Conservation (phyloP, 2,329 filamentous ascomycete genomes). For the Epichloe hybrida region DNA sequence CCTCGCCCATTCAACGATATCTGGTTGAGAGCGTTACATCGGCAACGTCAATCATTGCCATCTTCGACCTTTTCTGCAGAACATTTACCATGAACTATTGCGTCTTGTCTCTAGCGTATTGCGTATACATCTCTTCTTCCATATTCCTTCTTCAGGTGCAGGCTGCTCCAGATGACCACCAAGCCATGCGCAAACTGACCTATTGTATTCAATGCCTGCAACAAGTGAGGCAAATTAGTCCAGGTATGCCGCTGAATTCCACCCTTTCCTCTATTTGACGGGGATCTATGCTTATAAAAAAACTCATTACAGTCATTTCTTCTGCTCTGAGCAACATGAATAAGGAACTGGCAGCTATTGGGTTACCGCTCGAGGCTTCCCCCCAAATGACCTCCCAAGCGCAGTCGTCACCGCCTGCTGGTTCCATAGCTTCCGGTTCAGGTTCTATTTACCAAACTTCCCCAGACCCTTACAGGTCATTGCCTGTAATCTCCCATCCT, state of each 20-base stretch:
- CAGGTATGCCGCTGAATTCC: conserved; percentile 22
- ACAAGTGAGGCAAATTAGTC: conserved; percentile 37
- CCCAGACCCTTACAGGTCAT: conserved; percentile 4
- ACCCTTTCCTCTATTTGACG: neutral
- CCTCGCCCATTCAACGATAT: conserved; percentile 30
- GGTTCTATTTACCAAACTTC: neutral
- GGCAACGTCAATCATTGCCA: conserved; percentile 43
- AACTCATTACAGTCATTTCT: conserved; percentile 29
- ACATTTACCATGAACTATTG: conserved; percentile 45
- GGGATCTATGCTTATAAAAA: neutral
- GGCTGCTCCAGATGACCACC: conserved; percentile 37
- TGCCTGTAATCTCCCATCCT: conserved; percentile 15
- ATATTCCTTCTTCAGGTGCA: conserved; percentile 48
- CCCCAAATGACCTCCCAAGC: neutral
- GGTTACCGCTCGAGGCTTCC: neutral
- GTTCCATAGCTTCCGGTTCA: neutral
- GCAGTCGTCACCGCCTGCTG: neutral
- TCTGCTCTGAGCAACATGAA: conserved; percentile 37
- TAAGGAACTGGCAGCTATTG: conserved; percentile 23
- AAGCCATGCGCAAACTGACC: conserved; percentile 37
- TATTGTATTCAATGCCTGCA: conserved; percentile 42
- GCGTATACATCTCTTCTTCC: conserved; percentile 46
- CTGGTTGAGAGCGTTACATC: conserved; percentile 44
- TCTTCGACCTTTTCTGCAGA: conserved; percentile 46
- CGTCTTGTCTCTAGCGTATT: conserved; percentile 45